Conservation (phyloP, 805 yeast species). For the Osmozyma mogii region DNA sequence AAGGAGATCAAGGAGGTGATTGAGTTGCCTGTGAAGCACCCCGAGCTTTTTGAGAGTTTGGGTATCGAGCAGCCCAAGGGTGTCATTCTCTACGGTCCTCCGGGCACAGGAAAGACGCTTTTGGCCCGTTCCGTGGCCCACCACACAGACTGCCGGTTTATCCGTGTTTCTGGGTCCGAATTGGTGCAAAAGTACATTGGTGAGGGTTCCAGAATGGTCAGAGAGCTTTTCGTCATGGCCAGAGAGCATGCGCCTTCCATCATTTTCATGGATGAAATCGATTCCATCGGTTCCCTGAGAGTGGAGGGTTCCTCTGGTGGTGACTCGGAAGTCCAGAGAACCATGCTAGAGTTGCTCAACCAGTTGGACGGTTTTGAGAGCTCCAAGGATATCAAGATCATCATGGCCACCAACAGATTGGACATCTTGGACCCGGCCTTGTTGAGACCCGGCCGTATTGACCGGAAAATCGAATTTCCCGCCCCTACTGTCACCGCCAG, state of each 20-base stretch:
- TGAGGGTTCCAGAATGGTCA: conserved; percentile 91
- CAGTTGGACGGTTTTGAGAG: conserved; percentile 93
- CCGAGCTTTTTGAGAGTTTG: conserved; percentile 96
- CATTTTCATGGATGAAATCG: conserved; percentile 96
- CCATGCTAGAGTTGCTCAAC: conserved; percentile 91
- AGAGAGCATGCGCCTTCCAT: conserved; percentile 98
- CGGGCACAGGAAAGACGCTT: conserved; percentile 95
- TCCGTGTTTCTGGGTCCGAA: conserved; percentile 95
- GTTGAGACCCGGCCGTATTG: conserved; percentile 95
- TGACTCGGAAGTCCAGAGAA: conserved; percentile 94
- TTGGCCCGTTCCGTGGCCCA: conserved; percentile 97
- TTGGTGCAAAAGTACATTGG: conserved; percentile 94
- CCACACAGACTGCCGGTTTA: conserved; percentile 92
- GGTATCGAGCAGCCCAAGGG: conserved; percentile 98
- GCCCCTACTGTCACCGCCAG: conserved; percentile 91
- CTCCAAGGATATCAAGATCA: conserved; percentile 72
- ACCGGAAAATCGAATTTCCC: conserved; percentile 90
- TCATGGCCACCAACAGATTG: conserved; percentile 96
- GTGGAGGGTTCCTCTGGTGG: conserved; percentile 97
- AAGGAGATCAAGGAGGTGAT: conserved; percentile 98
- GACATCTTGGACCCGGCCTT: conserved; percentile 93
- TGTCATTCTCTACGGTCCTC: conserved; percentile 93
- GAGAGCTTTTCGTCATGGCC: conserved; percentile 94
- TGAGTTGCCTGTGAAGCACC: conserved; percentile 92
- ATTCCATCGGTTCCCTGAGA: conserved; percentile 98